Evolutionary conservation across 2,329 filamentous ascomycete genomes (phyloP).

Genomic region (Apiospora phragmitis): DNA sequence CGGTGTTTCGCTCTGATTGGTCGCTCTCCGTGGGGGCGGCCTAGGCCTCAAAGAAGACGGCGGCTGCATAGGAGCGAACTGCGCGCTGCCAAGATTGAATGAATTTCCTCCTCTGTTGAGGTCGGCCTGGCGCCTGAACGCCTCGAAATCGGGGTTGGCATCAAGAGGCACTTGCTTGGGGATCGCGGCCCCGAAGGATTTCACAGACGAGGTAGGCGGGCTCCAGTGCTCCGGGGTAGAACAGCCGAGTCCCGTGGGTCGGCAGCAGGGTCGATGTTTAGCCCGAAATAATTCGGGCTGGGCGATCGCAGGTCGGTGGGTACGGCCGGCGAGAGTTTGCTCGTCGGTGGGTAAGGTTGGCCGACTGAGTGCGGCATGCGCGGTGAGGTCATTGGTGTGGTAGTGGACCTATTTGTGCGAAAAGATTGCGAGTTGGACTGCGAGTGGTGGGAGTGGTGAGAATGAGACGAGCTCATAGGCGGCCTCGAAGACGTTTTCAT

Average conservation of each 20-base stretch:
- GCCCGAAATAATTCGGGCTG: conserved; percentile 87
- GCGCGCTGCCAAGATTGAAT: conserved; percentile 49
- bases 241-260: conserved; percentile 65
- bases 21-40: conserved; percentile 46
- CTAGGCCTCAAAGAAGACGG: conserved; percentile 38
- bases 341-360: conserved; percentile 50
- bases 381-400: conserved; percentile 55
- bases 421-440: conserved; percentile 37
- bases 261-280: conserved; percentile 61
- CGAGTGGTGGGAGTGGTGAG: conserved; percentile 33
- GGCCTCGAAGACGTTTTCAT: conserved; percentile 35
- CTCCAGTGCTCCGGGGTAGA: conserved; percentile 74
- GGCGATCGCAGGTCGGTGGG: conserved; percentile 45
- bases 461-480: conserved; percentile 29
- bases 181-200: conserved; percentile 67
- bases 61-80: conserved; percentile 41
- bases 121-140: conserved; percentile 74
- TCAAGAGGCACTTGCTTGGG: conserved; percentile 72
- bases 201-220: conserved; percentile 68
- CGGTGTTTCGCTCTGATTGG: conserved; percentile 43
- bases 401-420: conserved; percentile 37
- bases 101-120: conserved; percentile 51
- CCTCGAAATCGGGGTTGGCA: conserved; percentile 79
- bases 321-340: conserved; percentile 45
- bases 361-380: conserved; percentile 54